Base-by-base conservation (phyloP, 768 basidiomycete species). In the Trametopsis cervina region DNA sequence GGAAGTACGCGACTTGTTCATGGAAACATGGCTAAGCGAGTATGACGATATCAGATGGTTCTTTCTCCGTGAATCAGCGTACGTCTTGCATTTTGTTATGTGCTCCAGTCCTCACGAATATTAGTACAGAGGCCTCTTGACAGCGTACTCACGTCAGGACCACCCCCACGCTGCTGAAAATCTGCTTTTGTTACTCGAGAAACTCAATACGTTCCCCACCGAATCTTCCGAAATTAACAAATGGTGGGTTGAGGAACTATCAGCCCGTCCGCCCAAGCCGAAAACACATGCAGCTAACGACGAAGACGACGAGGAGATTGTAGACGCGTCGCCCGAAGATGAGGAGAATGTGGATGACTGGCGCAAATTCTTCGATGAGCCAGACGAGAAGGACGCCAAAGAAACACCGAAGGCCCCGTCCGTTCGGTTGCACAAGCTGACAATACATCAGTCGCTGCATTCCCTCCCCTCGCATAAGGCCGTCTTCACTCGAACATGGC, bases 1-100 rank as follows among this genome's bases (percentile, higher is more conserved):
- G 4, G 83, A 86, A 48, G 79, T 89, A 2, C 66, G 81, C 21
- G 68, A 78, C 37, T 64, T 73, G 10, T 89, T 91, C 57, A 68
- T 81, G 46, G 74, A 76, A 40, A 81, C 75, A 12, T 93, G 85
- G 82, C 74, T 89, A 56, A 81, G 79, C 54, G 78, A 85, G 11
- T 60, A 87, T 60, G 86, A 90, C 57, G 91, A 95, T 57, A 69
- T 94, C 25, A 78, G 91, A 50, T 94, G 87, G 87, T 89, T 86
- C 69, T 92, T 91, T 69, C 73, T 95, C 26, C 76, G 85, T 37
- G 87, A 92, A 58, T 72, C 85, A 46, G 77, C 72, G 89, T 86
- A 63, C 50, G 77, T 69, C 4, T 42, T 26, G 17, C 20, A n/a
- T n/a, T 45, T n/a, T 18, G 40, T 48, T 33, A 38, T 36, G 24